Base-by-base conservation (phyloP, 345 rosid species). In the Pugionium cornutum region DNA sequence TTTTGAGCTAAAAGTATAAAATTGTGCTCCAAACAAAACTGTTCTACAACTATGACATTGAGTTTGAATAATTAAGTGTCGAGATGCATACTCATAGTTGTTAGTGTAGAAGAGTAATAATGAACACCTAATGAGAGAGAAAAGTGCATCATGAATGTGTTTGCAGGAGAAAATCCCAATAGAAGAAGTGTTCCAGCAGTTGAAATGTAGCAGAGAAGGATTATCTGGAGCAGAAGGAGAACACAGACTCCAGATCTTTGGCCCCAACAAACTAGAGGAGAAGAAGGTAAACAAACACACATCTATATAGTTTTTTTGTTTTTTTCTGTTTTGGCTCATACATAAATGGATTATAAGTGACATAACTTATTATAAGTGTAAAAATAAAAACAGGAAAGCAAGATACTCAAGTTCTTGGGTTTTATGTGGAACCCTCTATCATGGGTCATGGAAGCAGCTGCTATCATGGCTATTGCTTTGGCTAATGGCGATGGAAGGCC, bases 351-450 rank as follows among this genome's bases (percentile, higher is more conserved):
- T 5, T 4, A 4, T 4, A 3, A 54, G 33, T 55, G 32, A 57
- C 18, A 10, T 48, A 34, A 39, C 33, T 55, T 9, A 39, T 3
- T 26, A 26, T 4, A 18, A 18, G 18, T 18, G 18, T 18, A 32
- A 46, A 46, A 26, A 7, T 4, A 30, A 58, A 41, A 42, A 46
- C 75, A 89, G 88, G 95, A 90, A 78, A 87, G 87, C 82, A 90
- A 86, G 62, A 0, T 90, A 5, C 89, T 87, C 58, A 87, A 90
- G 90, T 87, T 90, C 69, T 74, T 87, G 68, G 97, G 97, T 48
- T 90, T 90, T 75, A 86, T 90, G 97, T 87, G 95, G 92, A 89
- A 89, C 67, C 95, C 95, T 31, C 79, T 89, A 11, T 89, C 97
- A 1, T 87, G 95, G 97, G 97, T 87, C 47, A 87, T 89, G 97